phyloP scores from a whole-genome alignment of 2,329 filamentous ascomycete genomes.

The Amauroascus verrucosus region DNA sequence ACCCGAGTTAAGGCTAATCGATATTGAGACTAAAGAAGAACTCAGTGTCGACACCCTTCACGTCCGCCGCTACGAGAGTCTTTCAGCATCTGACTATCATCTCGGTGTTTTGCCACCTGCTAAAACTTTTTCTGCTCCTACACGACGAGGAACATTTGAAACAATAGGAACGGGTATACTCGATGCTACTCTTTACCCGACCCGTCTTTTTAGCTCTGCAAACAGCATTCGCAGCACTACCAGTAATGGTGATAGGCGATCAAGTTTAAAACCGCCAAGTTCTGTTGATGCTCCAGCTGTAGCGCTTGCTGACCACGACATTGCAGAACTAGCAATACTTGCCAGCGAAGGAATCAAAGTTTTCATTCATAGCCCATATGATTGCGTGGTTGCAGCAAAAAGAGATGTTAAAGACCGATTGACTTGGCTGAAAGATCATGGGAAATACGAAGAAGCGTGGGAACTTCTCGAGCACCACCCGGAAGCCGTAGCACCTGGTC shows the following conservation, averaged over 20 bases:
- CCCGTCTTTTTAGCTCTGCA: conserved; percentile 73
- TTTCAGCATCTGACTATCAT: conserved; percentile 87
- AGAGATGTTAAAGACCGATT: conserved; percentile 78
- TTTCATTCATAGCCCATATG: conserved; percentile 92
- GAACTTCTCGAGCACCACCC: conserved; percentile 80
- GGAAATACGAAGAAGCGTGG: conserved; percentile 79
- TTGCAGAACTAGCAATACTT: conserved; percentile 38
- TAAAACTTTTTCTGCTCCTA: conserved; percentile 53
- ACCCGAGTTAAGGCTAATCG: conserved; percentile 83
- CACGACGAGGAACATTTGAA: conserved; percentile 64
- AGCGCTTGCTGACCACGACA: conserved; percentile 30
- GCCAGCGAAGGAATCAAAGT: conserved; percentile 59
- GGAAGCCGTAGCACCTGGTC: conserved; percentile 46
- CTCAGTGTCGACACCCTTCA: conserved; percentile 77
- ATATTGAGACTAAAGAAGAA: conserved; percentile 71
- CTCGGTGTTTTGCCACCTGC: conserved; percentile 70
- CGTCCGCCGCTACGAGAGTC: conserved; percentile 73
- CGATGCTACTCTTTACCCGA: conserved; percentile 83
- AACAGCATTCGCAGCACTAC: conserved; percentile 59
- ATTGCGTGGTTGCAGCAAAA: conserved; percentile 86
- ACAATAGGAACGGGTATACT: conserved; percentile 66
- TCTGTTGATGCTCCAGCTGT: conserved; percentile 47
- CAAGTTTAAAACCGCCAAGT: conserved; percentile 40
- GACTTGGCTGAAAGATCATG: conserved; percentile 70
- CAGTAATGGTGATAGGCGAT: conserved; percentile 47